Conservation (phyloP, 129 eudicot species). For the Chrysanthemum seticuspe region DNA sequence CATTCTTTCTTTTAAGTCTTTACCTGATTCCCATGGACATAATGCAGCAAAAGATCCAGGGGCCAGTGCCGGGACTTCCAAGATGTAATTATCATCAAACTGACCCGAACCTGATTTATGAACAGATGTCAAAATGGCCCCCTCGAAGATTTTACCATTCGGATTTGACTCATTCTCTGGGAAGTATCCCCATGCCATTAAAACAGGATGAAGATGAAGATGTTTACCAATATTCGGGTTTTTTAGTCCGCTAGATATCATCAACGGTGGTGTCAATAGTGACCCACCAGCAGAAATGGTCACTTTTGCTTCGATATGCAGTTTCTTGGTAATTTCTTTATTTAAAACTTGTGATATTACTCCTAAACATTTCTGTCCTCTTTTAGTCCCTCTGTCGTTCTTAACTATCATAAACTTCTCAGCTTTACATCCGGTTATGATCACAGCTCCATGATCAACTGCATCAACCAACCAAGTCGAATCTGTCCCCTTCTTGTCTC, state of each 20-base stretch:
- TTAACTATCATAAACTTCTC: slow-evolving; percentile 46
- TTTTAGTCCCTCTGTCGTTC: slow-evolving; percentile 28
- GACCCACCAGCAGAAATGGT: slow-evolving; percentile 86
- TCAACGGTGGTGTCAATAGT: slow-evolving; percentile 70
- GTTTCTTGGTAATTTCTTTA: slow-evolving; percentile 35
- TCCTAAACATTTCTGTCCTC: slow-evolving; percentile 61
- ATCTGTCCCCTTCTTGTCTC: slow-evolving; percentile 82
- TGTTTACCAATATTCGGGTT: slow-evolving; percentile 70
- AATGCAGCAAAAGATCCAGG: slow-evolving; percentile 74
- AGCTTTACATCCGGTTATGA: slow-evolving; percentile 79
- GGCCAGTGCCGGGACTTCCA: slow-evolving; percentile 64
- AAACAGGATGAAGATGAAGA: slow-evolving; percentile 80
- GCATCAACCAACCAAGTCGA: slow-evolving; percentile 95
- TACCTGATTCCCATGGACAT: slow-evolving; percentile 68
- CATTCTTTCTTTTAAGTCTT: slow-evolving; percentile 52
- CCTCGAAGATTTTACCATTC: slow-evolving; percentile 58
- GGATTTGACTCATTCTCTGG: slow-evolving; percentile 48
- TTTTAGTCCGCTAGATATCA: slow-evolving; percentile 74
- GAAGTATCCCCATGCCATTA: slow-evolving; percentile 96
- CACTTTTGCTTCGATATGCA: slow-evolving; percentile 67
- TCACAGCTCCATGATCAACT: slow-evolving; percentile 68
- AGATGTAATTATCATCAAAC: slow-evolving; percentile 29
- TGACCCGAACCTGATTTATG: slow-evolving; percentile 41
- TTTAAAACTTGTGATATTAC: slow-evolving; percentile 46
- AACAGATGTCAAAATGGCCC: slow-evolving; percentile 73